Conservation (phyloP, 768 basidiomycete genomes). For the Trametes cingulata region DNA sequence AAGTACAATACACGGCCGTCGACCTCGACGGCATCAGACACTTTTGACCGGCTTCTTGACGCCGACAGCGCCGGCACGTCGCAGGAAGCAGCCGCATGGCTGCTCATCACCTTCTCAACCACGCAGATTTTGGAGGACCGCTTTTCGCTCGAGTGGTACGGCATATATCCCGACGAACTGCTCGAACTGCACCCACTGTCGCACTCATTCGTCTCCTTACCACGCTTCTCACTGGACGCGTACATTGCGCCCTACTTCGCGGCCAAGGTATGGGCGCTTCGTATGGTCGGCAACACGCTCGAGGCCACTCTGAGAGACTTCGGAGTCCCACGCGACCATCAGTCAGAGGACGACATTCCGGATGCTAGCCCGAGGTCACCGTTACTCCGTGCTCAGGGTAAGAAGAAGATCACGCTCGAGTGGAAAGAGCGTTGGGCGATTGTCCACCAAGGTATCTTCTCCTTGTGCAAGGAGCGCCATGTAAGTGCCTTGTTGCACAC, state of each 20-base stretch:
- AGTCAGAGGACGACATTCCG: slow-evolving; percentile 3
- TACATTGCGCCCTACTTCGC: slow-evolving; percentile 65
- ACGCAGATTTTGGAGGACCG: slow-evolving; percentile 73
- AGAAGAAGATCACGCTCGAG: slow-evolving; percentile 43
- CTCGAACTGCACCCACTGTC: slow-evolving; percentile 61
- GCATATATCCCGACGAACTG: slow-evolving; percentile 61
- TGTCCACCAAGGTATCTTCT: slow-evolving; percentile 57
- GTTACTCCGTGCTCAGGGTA: slow-evolving; percentile 11
- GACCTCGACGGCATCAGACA: slow-evolving; percentile 14
- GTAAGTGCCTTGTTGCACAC: slow-evolving; percentile 38
- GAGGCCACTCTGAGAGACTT: slow-evolving; percentile 11
- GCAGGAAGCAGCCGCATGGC: slow-evolving; percentile 62
- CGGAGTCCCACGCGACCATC: slow-evolving; percentile 1
- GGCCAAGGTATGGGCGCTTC: slow-evolving; percentile 51
- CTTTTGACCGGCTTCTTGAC: slow-evolving; percentile 52
- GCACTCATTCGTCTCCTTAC: slow-evolving; percentile 41
- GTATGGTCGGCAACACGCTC: slow-evolving; percentile 38
- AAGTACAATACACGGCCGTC: slow-evolving; percentile 23
- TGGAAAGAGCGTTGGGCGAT: slow-evolving; percentile 68
- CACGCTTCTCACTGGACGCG: slow-evolving; percentile 38
- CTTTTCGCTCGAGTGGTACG: slow-evolving; percentile 56
- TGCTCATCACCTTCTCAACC: slow-evolving; percentile 65
- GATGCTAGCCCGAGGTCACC: slow-evolving; percentile 7
- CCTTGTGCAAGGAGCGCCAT: slow-evolving; percentile 51
- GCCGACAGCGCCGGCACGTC: slow-evolving; percentile 63